Evolutionary conservation across 2,329 filamentous ascomycete species (phyloP).

Genomic region (Fusarium globosum): DNA sequence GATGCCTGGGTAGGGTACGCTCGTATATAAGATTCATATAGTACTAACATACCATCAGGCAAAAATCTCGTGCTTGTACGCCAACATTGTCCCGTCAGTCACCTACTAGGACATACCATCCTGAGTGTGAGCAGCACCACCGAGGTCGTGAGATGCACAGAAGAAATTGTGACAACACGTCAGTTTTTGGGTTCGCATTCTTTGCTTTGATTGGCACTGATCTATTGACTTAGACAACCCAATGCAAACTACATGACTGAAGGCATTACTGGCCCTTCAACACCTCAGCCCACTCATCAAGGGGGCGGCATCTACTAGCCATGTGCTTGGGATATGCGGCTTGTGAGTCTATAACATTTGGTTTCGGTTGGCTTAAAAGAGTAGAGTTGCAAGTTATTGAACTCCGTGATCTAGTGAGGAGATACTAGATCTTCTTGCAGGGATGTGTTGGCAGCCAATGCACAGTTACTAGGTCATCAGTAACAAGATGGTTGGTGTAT

Average conservation of each 20-base stretch:
- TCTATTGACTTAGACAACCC: background rate
- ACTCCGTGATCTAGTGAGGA: background rate
- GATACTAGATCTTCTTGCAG: background rate
- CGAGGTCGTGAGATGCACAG: conserved; percentile 25
- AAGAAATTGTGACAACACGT: conserved; percentile 20
- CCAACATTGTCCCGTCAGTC: background rate
- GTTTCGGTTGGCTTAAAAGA: background rate
- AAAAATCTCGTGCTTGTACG: too few species aligned
- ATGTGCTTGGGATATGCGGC: background rate
- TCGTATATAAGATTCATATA: background rate
- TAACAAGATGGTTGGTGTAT: background rate
- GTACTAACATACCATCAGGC: background rate
- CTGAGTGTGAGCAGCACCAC: background rate
- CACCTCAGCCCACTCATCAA: conserved; percentile 33
- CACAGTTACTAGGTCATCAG: background rate
- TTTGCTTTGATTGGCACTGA: background rate
- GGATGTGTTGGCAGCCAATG: background rate
- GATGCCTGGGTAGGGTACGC: background rate
- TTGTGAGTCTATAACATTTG: background rate
- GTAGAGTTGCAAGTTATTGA: background rate
- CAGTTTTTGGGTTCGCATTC: background rate
- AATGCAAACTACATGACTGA: conserved; percentile 6
- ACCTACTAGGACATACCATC: background rate
- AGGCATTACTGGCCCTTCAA: background rate
- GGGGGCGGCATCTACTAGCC: conserved; percentile 12